Evolutionary conservation across 2,329 filamentous ascomycete genomes (phyloP), one percentile per base, ranked within the genome.

Genomic region (Aspergillus pseudoterreus): DNA sequence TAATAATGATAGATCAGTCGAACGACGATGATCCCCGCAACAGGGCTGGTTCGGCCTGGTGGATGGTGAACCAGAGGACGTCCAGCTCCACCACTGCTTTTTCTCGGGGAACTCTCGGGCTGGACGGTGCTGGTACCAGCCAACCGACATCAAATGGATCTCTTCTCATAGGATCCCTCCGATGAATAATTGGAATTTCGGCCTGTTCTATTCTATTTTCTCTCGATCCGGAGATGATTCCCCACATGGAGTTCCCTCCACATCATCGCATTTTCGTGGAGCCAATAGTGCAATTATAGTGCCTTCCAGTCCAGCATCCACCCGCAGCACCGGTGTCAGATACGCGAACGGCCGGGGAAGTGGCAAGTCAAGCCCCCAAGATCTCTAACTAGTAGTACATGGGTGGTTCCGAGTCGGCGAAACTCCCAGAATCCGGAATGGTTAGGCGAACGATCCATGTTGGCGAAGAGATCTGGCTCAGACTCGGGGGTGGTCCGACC

Each of bases 91-190:
- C 49, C 9, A 14, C 49, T 45, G 45, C 32, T 8, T 21, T 51
- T 47, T 51, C 50, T 51, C 50, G 50, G 50, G 19, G 17, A 47
- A 48, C 50, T 51, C 45, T 51, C 50, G 50, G 50, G 21, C n/a
- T 45, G 11, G 14, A 15, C 35, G n/a, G 27, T 30, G 27, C 11
- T 30, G 27, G 15, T 15, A 38, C 39, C 14, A 17, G 11, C 11
- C 27, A 49, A 42, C 12, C 32, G 19, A 46, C 43, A 47, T 19
- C 15, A 47, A 47, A 32, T 47, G 19, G 6, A n/a, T 32, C n/a
- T 1, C 21, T 27, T 39, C 35, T 30, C 21, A 47, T 41, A 39
- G 45, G 45, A 6, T 14, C 35, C 14, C 24, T 30, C 30, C 6
- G 24, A 17, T 11, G 27, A 30, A 32, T 45, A 45, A 17, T 41